Evolutionary conservation across 2,329 filamentous ascomycete species (phyloP).

Genomic region (Cyphellophora europaea): DNA sequence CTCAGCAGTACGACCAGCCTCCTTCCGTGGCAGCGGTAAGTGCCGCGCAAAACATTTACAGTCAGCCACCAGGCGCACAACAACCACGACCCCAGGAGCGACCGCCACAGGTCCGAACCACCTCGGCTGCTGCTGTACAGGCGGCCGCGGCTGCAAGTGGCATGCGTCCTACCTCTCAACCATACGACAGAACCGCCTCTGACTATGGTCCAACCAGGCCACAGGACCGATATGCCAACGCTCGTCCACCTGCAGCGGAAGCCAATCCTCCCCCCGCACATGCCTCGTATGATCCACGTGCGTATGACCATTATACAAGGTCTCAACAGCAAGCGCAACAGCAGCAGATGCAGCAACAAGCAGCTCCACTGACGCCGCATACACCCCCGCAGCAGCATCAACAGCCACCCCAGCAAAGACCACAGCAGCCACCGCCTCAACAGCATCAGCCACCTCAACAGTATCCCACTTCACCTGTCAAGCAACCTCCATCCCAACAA

Average conservation of each 20-base stretch:
- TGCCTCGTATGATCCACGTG: conserved; percentile 33
- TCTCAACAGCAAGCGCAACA: conserved; percentile 18
- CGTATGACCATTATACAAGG: conserved; percentile 28
- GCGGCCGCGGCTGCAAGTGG: conserved; percentile 40
- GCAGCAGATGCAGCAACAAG: conserved; percentile 20
- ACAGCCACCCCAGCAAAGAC: conserved; percentile 26
- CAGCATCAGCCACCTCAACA: conserved; percentile 20
- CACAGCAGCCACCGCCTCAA: conserved; percentile 18
- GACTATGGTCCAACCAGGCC: conserved; percentile 28
- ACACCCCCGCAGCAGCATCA: conserved; percentile 18
- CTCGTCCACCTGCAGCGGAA: conserved; percentile 22
- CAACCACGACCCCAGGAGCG: conserved; percentile 23
- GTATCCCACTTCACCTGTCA: conserved; percentile 35
- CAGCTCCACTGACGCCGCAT: conserved; percentile 2
- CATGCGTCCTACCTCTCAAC: conserved; percentile 33
- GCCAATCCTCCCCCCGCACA: conserved; percentile 35
- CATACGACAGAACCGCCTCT: conserved; percentile 36
- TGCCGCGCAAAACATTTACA: conserved; percentile 23
- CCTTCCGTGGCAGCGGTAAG: conserved; percentile 23
- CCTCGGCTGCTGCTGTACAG: conserved; percentile 36
- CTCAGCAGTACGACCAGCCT: conserved; percentile 25
- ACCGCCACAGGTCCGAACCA: conserved; percentile 25
- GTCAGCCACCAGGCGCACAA: conserved; percentile 29
- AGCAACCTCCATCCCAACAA: conserved; percentile 22
- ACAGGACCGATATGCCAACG: conserved; percentile 25